phyloP scores from a whole-genome alignment of 768 basidiomycete genomes.

The Kwoniella pini region DNA sequence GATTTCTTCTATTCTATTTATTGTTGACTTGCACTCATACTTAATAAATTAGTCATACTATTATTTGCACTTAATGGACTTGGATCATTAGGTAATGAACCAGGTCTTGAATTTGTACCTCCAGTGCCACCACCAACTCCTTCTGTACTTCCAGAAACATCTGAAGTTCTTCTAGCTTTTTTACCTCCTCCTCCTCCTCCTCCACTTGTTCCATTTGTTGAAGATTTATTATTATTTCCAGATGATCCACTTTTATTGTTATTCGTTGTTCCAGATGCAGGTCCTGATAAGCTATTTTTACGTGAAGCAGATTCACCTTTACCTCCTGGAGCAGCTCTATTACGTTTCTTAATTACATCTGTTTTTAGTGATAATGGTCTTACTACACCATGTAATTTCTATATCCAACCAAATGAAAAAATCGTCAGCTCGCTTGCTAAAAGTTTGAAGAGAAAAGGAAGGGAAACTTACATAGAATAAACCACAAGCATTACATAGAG shows the following conservation, averaged over 20 bases:
- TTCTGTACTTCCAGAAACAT: background rate
- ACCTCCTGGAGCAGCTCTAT: conserved; percentile 17
- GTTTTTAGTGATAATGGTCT: conserved; percentile 93
- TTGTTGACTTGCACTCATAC: no score
- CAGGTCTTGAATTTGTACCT: background rate
- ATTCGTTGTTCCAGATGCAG: background rate
- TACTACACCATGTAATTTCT: conserved; percentile 96
- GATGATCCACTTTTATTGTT: background rate
- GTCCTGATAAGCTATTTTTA: conserved; percentile 11
- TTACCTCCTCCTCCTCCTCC: conserved; percentile 6
- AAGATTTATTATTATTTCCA: background rate
- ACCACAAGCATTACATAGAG: conserved; percentile 74
- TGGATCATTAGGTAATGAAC: conserved; percentile 4
- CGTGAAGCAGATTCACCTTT: conserved; percentile 15
- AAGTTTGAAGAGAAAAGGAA: background rate
- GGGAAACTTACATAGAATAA: conserved; percentile 75
- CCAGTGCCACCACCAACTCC: no score
- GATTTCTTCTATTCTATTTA: no score
- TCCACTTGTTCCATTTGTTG: conserved; percentile 10
- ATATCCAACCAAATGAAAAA: background rate
- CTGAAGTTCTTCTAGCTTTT: conserved; percentile 13
- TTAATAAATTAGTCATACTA: no score
- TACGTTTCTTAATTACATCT: conserved; percentile 88
- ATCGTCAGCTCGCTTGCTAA: background rate
- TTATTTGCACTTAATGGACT: background rate